Evolutionary conservation across 1,284 basidiomycete genomes (phyloP).

Genomic region (Wallemia mellicola): DNA sequence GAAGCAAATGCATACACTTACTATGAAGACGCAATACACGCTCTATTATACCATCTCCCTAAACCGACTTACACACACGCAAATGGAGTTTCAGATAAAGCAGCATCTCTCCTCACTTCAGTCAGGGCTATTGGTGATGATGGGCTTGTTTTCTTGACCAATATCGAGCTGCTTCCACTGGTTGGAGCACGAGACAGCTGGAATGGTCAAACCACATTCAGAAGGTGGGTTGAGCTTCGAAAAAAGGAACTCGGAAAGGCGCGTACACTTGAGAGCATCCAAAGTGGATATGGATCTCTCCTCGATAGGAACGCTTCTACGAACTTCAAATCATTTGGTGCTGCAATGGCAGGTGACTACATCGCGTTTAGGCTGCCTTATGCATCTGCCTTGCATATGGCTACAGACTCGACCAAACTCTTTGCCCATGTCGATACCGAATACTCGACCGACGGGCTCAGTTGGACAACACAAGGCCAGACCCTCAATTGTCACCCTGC

Average conservation of each 20-base stretch:
- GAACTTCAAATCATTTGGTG: not conserved
- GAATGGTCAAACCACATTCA: not conserved
- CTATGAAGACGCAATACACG: not conserved
- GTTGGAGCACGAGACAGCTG: not conserved
- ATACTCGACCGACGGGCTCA: not conserved
- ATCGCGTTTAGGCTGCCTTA: not conserved
- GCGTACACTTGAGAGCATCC: not conserved
- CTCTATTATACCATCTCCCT: not conserved
- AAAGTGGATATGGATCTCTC: not conserved
- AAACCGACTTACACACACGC: not conserved
- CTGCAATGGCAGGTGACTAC: not conserved
- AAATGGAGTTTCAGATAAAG: not conserved
- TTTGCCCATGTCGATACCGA: not conserved
- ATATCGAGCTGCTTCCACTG: not conserved
- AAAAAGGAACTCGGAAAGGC: not conserved
- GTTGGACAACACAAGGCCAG: not conserved
- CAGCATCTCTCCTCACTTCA: not conserved
- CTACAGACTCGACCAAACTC: not conserved
- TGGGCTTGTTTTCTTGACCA: not conserved
- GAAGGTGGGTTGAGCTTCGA: not conserved
- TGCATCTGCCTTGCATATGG: not conserved
- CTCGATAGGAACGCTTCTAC: not conserved
- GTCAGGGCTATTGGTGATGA: not conserved
- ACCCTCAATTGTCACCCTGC: not conserved
- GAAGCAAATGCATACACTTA: too few species aligned